Percentiles rank a stretch among this genome's conserved stretches.
Conservation (phyloP, 2,329 filamentous ascomycete species). For the Dendrostoma leiphaemia region DNA sequence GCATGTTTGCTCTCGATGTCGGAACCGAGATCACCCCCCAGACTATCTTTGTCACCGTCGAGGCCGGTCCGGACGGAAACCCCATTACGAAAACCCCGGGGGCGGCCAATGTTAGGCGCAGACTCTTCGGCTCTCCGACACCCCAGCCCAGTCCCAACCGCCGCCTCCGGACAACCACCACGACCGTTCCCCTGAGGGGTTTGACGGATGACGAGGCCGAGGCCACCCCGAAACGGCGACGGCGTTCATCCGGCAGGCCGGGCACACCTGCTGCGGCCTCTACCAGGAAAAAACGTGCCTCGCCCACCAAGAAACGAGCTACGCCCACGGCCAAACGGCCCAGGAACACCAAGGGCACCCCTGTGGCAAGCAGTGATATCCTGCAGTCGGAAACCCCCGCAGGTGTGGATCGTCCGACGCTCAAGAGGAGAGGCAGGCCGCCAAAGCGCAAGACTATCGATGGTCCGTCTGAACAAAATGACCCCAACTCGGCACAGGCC, state of each 20-base stretch:
- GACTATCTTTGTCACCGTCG: conserved; percentile 53
- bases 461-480: conserved; percentile 22
- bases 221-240: conserved; percentile 41
- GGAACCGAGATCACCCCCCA: conserved; percentile 50
- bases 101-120: conserved; percentile 30
- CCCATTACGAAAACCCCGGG: conserved; percentile 5
- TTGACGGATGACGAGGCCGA: conserved; percentile 41
- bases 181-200: conserved; percentile 47
- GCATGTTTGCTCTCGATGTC: conserved; percentile 56
- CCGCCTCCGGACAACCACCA: conserved; percentile 42
- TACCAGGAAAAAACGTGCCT: conserved; percentile 43
- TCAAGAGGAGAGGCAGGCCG: conserved; percentile 25
- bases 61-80: conserved; percentile 39
- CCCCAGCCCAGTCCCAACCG: conserved; percentile 36
- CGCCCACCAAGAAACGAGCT: conserved; percentile 40
- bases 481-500: conserved; percentile 23
- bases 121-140: conserved; percentile 43
- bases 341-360: conserved; percentile 13
- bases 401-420: conserved; percentile 21
- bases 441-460: conserved; percentile 11
- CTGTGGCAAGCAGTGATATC: conserved; percentile 10
- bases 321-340: conserved; percentile 41
- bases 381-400: conserved; percentile 11
- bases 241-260: conserved; percentile 48
- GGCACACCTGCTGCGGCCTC: conserved; percentile 47